A percentile compares a stretch with the other conserved stretches of the same genome.
Evolutionary conservation across 768 basidiomycete genomes (phyloP).

Genomic region (Panus rudis): DNA sequence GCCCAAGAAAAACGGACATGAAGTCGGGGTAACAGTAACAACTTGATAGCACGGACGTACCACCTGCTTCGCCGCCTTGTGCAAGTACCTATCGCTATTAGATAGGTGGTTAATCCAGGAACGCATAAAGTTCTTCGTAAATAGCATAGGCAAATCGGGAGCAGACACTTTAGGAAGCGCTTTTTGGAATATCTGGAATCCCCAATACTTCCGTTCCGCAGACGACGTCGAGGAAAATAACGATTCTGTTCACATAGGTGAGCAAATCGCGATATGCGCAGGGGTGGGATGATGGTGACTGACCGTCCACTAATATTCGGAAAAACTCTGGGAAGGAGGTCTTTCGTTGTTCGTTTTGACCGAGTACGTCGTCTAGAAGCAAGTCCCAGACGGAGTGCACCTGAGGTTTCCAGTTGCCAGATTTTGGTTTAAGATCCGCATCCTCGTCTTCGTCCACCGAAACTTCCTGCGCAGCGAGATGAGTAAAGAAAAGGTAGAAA

Average conservation of each 20-base stretch:
- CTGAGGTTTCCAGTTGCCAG: slow-evolving; percentile 78
- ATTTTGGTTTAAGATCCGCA: slow-evolving; percentile 41
- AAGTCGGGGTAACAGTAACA: not conserved
- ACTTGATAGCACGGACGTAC: slow-evolving; percentile 35
- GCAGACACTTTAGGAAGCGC: slow-evolving; percentile 62
- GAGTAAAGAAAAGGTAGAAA: slow-evolving; percentile 13
- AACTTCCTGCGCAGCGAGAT: slow-evolving; percentile 40
- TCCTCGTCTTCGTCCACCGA: slow-evolving; percentile 27
- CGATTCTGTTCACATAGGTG: slow-evolving; percentile 50
- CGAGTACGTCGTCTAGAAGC: slow-evolving; percentile 70
- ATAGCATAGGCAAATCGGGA: slow-evolving; percentile 73
- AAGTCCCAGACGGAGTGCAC: slow-evolving; percentile 89
- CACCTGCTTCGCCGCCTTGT: slow-evolving; percentile 81
- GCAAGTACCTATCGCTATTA: slow-evolving; percentile 78
- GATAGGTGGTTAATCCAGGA: slow-evolving; percentile 96
- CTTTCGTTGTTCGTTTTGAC: slow-evolving; percentile 31
- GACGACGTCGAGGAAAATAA: slow-evolving; percentile 82
- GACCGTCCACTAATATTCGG: slow-evolving; percentile 85
- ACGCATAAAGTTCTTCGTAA: slow-evolving; percentile 93
- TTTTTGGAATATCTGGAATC: slow-evolving; percentile 86
- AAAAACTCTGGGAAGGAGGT: slow-evolving; percentile 85
- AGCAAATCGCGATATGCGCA: too few species aligned
- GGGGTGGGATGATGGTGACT: slow-evolving; percentile 13
- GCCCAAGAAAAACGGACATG: slow-evolving; percentile 3
- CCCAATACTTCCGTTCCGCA: slow-evolving; percentile 87